These are phyloP conservation scores for Rhizopogon roseolus DNA, from an alignment of 768 basidiomycete species.

Conservation along the genomic window DNA sequence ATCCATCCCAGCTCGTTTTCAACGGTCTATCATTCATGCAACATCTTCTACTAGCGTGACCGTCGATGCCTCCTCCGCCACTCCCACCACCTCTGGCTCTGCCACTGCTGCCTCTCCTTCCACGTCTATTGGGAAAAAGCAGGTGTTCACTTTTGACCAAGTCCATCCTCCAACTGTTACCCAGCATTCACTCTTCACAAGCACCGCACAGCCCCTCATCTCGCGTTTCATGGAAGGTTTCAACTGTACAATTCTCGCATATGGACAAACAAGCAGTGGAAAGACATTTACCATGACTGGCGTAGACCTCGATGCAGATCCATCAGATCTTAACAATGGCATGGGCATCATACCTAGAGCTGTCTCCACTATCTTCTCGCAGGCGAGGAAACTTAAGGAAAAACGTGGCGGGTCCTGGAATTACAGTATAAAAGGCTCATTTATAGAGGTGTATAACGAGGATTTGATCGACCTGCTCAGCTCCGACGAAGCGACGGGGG, in stretches of 20 bases:
- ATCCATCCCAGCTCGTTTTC: conserved; percentile 91
- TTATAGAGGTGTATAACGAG: conserved; percentile 98
- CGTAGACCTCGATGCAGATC: conserved; percentile 83
- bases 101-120: conserved; percentile 44
- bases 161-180: conserved; percentile 84
- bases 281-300: conserved; percentile 91
- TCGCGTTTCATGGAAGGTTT: conserved; percentile 89
- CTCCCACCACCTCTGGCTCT: conserved; percentile 46
- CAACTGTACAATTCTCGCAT: conserved; percentile 71
- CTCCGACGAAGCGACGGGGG: conserved; percentile 61
- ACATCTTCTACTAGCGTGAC: conserved; percentile 68
- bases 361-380: conserved; percentile 81
- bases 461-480: conserved; percentile 94
- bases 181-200: conserved; percentile 82
- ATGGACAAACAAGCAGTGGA: conserved; percentile 30
- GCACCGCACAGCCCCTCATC: conserved; percentile 80
- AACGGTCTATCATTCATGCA: conserved; percentile 82
- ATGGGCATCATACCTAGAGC: conserved; percentile 97
- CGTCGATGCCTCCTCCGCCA: conserved; percentile 67
- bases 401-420: conserved; percentile 74
- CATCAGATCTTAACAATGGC: conserved; percentile 72
- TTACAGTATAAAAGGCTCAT: conserved; percentile 80
- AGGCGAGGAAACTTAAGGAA: conserved; percentile 71
- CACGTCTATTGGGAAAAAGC: conserved; percentile 63
- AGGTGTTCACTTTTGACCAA: conserved; percentile 89